Evolutionary conservation across 139 green algal species (phyloP).

Genomic region (Spirogloea muscicola): DNA sequence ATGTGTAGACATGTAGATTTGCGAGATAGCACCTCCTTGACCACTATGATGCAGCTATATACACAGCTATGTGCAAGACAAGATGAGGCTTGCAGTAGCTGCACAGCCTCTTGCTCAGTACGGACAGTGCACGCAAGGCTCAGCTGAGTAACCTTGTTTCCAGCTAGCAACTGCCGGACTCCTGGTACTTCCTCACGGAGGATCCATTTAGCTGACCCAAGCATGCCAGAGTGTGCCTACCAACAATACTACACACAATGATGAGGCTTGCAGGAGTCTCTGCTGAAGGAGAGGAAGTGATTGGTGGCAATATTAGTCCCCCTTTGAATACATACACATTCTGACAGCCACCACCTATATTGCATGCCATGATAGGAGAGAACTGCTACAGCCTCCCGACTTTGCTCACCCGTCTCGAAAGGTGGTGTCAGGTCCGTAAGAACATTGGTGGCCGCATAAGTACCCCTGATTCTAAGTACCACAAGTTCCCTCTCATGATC

Average conservation of each 20-base stretch:
- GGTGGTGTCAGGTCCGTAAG: conserved; percentile 18
- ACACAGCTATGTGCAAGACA: not conserved
- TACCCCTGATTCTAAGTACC: conserved; percentile 24
- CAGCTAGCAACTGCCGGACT: not conserved
- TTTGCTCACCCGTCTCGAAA: not conserved
- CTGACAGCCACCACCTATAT: not conserved
- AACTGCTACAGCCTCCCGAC: not conserved
- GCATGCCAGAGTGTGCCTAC: conserved; percentile 26
- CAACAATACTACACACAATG: not conserved
- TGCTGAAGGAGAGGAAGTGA: not conserved
- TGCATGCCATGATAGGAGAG: not conserved
- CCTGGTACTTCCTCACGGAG: not conserved
- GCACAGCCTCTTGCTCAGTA: not conserved
- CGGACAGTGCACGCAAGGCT: too few species aligned
- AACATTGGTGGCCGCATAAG: not conserved
- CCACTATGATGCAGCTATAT: not conserved
- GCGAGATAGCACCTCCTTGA: not conserved
- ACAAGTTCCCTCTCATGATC: not conserved
- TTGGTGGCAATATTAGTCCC: conserved; percentile 7
- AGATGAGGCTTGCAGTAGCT: not conserved
- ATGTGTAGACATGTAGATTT: not conserved
- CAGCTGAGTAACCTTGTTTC: not conserved
- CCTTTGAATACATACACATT: conserved; percentile 2
- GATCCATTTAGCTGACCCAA: conserved; percentile 26
- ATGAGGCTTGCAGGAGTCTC: too few species aligned